A percentile compares a stretch with the other conserved stretches of the same genome.
These are phyloP conservation scores for Astragalus membranaceus DNA, from an alignment of 306 rosid species.

Conservation along the genomic window DNA sequence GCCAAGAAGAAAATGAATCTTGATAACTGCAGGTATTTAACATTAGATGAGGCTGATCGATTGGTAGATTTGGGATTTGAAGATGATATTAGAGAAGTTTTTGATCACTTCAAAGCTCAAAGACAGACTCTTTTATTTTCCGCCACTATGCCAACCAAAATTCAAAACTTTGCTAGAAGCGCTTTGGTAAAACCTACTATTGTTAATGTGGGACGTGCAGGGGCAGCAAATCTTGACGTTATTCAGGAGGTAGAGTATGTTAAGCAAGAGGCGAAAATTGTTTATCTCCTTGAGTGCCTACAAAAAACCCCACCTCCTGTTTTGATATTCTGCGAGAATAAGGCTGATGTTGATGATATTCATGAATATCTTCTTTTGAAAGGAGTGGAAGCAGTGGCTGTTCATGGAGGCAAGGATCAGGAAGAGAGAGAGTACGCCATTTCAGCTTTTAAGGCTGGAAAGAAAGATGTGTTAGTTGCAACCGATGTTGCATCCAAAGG, in stretches of 20 bases:
- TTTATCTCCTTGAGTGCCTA: slow-evolving; percentile 83
- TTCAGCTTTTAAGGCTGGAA: slow-evolving; percentile 67
- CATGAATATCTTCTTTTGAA: slow-evolving; percentile 89
- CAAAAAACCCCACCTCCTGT: slow-evolving; percentile 94
- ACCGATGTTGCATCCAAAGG: slow-evolving; percentile 97
- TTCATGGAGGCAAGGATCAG: slow-evolving; percentile 97
- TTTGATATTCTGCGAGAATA: slow-evolving; percentile 79
- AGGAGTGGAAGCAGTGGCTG: slow-evolving; percentile 95
- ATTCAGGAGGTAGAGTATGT: slow-evolving; percentile 94
- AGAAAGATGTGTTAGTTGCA: slow-evolving; percentile 93
- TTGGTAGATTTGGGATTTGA: slow-evolving; percentile 93
- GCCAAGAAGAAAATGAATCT: slow-evolving; percentile 94
- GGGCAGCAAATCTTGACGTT: slow-evolving; percentile 89
- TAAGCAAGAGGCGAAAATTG: slow-evolving; percentile 88
- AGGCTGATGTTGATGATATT: slow-evolving; percentile 91
- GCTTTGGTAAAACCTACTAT: slow-evolving; percentile 66
- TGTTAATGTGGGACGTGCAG: slow-evolving; percentile 91
- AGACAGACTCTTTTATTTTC: slow-evolving; percentile 87
- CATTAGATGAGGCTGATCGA: slow-evolving; percentile 90
- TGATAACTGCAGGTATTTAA: slow-evolving; percentile 79
- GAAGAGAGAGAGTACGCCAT: slow-evolving; percentile 89
- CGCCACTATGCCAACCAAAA: slow-evolving; percentile 92
- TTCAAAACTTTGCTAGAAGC: slow-evolving; percentile 83
- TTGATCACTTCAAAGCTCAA: slow-evolving; percentile 90
- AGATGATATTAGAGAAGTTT: slow-evolving; percentile 83